Conservation (phyloP, 257 asterid species). For the Vinca minor region DNA sequence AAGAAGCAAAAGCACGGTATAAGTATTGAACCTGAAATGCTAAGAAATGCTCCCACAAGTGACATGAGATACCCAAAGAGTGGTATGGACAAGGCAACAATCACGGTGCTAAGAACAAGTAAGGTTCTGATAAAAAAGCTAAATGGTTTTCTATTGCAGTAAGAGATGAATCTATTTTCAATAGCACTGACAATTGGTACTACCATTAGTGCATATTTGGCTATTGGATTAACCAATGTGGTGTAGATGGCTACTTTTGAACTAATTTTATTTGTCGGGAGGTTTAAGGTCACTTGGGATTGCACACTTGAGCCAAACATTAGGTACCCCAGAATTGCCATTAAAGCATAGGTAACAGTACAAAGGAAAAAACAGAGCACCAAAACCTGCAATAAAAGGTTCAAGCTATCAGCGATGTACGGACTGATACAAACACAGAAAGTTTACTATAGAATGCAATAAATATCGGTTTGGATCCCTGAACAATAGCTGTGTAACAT, state of each 20-base stretch:
- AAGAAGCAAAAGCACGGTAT: slow-evolving; percentile 75
- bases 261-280: slow-evolving; percentile 43
- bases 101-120: slow-evolving; percentile 54
- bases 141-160: slow-evolving; percentile 15
- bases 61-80: slow-evolving; percentile 63
- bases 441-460: background rate
- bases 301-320: slow-evolving; percentile 60
- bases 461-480: too few relatives aligned
- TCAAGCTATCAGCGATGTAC: background rate
- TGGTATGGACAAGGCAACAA: slow-evolving; percentile 60
- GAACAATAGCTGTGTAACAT: too few relatives aligned
- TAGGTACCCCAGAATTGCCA: slow-evolving; percentile 61
- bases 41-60: slow-evolving; percentile 61
- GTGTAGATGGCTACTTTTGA: slow-evolving; percentile 73
- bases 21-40: slow-evolving; percentile 53
- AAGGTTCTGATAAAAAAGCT: slow-evolving; percentile 36
- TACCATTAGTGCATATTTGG: slow-evolving; percentile 75
- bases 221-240: slow-evolving; percentile 67
- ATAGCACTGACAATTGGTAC: slow-evolving; percentile 51
- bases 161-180: slow-evolving; percentile 31
- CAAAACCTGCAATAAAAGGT: slow-evolving; percentile 53
- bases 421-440: background rate
- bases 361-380: slow-evolving; percentile 49
- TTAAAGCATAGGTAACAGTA: slow-evolving; percentile 53
- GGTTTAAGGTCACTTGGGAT: slow-evolving; percentile 77